These are phyloP conservation scores for Lachnellula cervina DNA, from an alignment of 2,329 filamentous ascomycete species.

Conservation along the genomic window DNA sequence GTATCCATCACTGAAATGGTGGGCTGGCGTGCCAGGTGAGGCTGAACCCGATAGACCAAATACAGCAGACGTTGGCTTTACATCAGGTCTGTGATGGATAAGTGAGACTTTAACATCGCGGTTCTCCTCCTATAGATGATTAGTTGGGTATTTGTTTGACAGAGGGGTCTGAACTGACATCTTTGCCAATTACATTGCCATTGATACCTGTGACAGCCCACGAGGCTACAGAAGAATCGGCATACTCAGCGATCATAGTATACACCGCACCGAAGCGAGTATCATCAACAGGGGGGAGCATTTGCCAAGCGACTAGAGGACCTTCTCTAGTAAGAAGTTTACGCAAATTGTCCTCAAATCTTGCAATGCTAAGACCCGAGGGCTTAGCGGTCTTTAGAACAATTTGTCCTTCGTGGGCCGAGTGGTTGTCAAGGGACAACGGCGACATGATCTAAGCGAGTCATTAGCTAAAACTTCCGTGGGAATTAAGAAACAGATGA, in stretches of 20 bases:
- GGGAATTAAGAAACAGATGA: background rate
- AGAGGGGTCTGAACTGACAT: background rate
- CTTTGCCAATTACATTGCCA: background rate
- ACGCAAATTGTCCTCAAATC: slow-evolving; percentile 38
- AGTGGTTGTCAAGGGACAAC: slow-evolving; percentile 20
- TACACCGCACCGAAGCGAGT: background rate
- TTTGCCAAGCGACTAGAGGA: slow-evolving; percentile 48
- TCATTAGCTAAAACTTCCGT: slow-evolving; percentile 29
- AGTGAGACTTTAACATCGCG: background rate
- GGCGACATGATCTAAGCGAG: slow-evolving; percentile 13
- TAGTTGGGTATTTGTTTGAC: background rate
- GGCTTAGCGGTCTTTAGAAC: slow-evolving; percentile 43
- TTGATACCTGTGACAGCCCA: slow-evolving; percentile 34
- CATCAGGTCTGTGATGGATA: background rate
- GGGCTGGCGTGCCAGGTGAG: background rate
- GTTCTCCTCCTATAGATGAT: background rate
- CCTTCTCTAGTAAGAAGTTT: slow-evolving; percentile 44
- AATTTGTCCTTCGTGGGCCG: slow-evolving; percentile 50
- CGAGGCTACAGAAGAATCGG: slow-evolving; percentile 42
- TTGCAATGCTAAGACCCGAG: slow-evolving; percentile 20
- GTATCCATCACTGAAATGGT: background rate
- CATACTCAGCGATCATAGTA: slow-evolving; percentile 47
- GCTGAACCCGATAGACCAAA: background rate
- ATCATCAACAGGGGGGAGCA: slow-evolving; percentile 28
- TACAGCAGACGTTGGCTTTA: background rate